Base-by-base conservation (phyloP, 768 basidiomycete genomes). In the Mycena floridula region DNA sequence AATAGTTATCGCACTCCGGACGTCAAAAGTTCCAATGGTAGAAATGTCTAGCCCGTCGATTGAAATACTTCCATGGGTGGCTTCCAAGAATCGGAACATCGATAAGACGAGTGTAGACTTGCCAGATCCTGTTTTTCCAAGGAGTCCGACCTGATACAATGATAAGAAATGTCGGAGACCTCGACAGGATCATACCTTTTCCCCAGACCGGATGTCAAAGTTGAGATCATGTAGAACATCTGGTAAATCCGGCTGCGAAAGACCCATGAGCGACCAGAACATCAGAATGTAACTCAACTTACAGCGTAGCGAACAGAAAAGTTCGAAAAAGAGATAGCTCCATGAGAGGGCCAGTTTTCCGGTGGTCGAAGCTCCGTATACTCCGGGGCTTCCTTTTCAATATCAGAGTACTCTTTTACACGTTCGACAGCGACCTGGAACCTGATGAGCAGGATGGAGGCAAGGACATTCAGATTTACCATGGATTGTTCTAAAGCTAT, bases 31-130 rank as follows among this genome's bases (percentile, higher is more conserved):
- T 16, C 90, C 91, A 44, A 93, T 78, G 44, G 73, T 70, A 23
- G 88, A 71, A 47, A 90, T 90, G 52, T 93, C 85, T 9, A 89
- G 39, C n/a, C 71, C 85, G 57, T 92, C 91, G 28, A 94, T 70
- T 4, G 78, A 36, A 42, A 92, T 91, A 6, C 69, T 69, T 5
- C 90, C 90, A 52, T 82, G 71, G 0, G 79, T 80, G 1, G 90
- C 81, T 56, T 94, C 89, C n/a, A 94, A 88, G 57, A 91, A 89
- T 18, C 87, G 77, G 78, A 94, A 91, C 66, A 92, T 87, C 7
- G 85, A 85, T 11, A 92, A 67, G 0, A 88, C 89, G 11, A 88
- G 69, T 2, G 88, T 89, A 53, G 83, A 85, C 66, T 90, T 90
- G 25, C 88, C 87, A 7, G 80, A 81, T 15, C 81, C 82, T 0